Base-by-base conservation (phyloP, 2,329 filamentous ascomycete species). In the Clarireedia monteithiana region DNA sequence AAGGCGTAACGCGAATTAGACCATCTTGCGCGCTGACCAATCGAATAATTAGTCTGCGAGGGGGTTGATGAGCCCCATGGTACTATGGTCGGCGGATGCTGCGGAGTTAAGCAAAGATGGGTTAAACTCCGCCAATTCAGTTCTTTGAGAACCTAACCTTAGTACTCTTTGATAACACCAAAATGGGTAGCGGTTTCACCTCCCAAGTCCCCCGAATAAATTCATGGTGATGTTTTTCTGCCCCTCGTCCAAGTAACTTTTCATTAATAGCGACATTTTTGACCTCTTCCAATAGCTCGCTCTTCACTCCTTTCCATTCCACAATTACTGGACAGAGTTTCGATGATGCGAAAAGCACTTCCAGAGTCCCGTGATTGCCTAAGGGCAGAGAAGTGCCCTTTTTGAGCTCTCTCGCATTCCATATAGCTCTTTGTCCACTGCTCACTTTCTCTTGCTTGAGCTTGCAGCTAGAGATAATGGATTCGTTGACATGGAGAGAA, bases 201-300 rank as follows among this genome's bases (percentile, higher is more conserved):
- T 54, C 27, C 56, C 50, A 58, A 17, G 15, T 45, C 2, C 53
- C 58, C 15, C 50, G 44, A 12, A 55, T 57, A 50, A 54, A 58
- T 36, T 60, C 56, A 24, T 15, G 23, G 42, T 60, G 58, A 50
- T 57, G 53, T 40, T 15, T 49, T 20, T 57, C 50, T 5, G 23
- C 34, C 20, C 38, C 24, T 23, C 45, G 53, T 44, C 47, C 53
- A 30, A 53, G n/a, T 27, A 50, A 48, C 1, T 40, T 59, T 34
- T 58, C 42, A 23, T 55, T 57, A 4, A 53, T 38, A 10, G 38
- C 56, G 26, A 40, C 46, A 49, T 59, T 59, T 17, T 59, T 58
- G 0, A 58, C 30, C 14, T 60, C 56, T 30, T 56, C 49, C 24
- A 34, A 42, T 15, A 49, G n/a, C 4, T 47, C 36, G 4, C 38